Evolutionary conservation across 306 rosid genomes (phyloP).

Genomic region (Albizia julibrissin): DNA sequence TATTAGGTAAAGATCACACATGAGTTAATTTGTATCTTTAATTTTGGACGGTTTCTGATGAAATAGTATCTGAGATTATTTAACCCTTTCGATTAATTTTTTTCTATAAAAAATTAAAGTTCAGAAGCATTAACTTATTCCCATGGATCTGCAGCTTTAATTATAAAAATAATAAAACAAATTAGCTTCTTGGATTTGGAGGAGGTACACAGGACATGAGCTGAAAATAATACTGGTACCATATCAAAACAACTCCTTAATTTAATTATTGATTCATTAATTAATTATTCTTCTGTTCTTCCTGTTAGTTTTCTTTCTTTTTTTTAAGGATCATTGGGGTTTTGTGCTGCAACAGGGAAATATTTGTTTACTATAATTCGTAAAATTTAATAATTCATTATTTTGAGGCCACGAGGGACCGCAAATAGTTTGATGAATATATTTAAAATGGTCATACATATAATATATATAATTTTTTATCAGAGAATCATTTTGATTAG

Average conservation of each 20-base stretch:
- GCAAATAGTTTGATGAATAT: slow-evolving; percentile 9
- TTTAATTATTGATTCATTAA: not conserved
- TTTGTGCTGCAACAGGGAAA: not conserved
- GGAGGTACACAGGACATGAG: not conserved
- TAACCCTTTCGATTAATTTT: not conserved
- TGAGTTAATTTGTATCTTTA: not conserved
- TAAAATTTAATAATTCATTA: not conserved
- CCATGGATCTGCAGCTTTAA: not conserved
- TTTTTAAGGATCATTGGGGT: not conserved
- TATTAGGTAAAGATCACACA: not conserved
- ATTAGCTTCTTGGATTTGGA: slow-evolving; percentile 10
- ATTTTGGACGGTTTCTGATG: not conserved
- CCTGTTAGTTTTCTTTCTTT: not conserved
- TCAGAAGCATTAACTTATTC: not conserved
- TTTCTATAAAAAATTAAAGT: not conserved
- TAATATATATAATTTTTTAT: not conserved
- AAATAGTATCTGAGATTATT: not conserved
- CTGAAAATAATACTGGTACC: not conserved
- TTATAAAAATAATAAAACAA: slow-evolving; percentile 3
- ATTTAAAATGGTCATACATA: not conserved
- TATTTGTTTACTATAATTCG: not conserved
- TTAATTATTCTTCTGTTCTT: not conserved
- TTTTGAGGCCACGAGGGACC: slow-evolving; percentile 14
- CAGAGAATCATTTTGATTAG: slow-evolving; percentile 2
- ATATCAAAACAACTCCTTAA: not conserved